These are phyloP conservation scores for Monosporascus sp. DNA, from an alignment of 2,329 filamentous ascomycete species.

Conservation along the genomic window DNA sequence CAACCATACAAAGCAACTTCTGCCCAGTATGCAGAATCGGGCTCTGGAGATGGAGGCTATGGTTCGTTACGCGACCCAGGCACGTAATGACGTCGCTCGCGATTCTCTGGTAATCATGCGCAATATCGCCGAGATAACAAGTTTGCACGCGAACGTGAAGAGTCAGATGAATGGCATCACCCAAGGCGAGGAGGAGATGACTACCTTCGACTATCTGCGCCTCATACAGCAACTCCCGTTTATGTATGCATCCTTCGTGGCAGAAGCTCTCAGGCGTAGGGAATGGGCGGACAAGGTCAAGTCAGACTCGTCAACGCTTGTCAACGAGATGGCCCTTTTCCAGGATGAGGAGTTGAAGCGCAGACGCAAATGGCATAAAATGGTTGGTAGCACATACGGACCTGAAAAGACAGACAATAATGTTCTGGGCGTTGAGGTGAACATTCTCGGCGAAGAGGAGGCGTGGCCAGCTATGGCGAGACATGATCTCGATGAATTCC, in stretches of 20 bases:
- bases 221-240: slow-evolving; percentile 78
- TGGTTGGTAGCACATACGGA: slow-evolving; percentile 69
- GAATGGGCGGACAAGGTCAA: slow-evolving; percentile 93
- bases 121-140: slow-evolving; percentile 73
- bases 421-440: slow-evolving; percentile 77
- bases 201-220: slow-evolving; percentile 75
- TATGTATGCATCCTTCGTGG: slow-evolving; percentile 82
- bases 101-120: slow-evolving; percentile 73
- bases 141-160: slow-evolving; percentile 66
- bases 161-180: slow-evolving; percentile 65
- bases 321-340: slow-evolving; percentile 87
- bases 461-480: slow-evolving; percentile 74
- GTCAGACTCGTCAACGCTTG: slow-evolving; percentile 76
- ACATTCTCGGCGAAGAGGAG: slow-evolving; percentile 71
- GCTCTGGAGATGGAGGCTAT: slow-evolving; percentile 57
- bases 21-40: slow-evolving; percentile 53
- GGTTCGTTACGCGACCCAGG: slow-evolving; percentile 52
- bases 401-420: slow-evolving; percentile 61
- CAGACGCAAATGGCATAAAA: slow-evolving; percentile 84
- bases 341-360: slow-evolving; percentile 90
- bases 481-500: slow-evolving; percentile 70
- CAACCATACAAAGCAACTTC: slow-evolving; percentile 55
- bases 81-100: slow-evolving; percentile 62
- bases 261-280: slow-evolving; percentile 77
- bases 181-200: slow-evolving; percentile 67